phyloP scores from a whole-genome alignment of 73 alveolate genomes.

The Tetrahymena borealis region DNA sequence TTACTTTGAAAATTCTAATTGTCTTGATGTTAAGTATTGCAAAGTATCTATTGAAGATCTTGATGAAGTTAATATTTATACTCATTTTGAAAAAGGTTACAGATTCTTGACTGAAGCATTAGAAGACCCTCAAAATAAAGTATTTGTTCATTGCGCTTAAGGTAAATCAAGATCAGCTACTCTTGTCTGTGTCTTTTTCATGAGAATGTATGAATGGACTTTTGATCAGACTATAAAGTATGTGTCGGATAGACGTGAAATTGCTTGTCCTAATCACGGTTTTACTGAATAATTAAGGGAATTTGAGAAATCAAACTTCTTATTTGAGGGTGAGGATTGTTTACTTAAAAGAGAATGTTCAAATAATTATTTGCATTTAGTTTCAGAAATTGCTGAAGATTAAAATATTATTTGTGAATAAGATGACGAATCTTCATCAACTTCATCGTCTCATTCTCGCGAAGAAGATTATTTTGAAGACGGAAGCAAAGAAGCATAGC shows the following conservation, averaged over 20 bases:
- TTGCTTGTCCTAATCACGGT: conserved; percentile 70
- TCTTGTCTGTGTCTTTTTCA: conserved; percentile 64
- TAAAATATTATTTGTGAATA: not conserved
- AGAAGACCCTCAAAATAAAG: conserved; percentile 7
- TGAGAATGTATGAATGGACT: conserved; percentile 56
- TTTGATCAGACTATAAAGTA: conserved; percentile 54
- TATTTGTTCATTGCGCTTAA: conserved; percentile 80
- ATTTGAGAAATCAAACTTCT: not conserved
- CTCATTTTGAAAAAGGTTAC: conserved; percentile 38
- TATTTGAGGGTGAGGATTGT: not conserved
- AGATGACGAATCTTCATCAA: not conserved
- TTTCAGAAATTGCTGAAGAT: not conserved
- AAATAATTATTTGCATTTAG: not conserved
- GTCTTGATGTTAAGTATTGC: not conserved
- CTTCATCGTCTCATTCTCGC: not conserved
- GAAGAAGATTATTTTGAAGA: not conserved
- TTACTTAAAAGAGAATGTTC: not conserved
- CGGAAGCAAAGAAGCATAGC: not conserved
- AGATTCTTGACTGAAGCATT: conserved; percentile 21
- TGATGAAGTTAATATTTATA: conserved; percentile 13
- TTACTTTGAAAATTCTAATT: conserved; percentile 46
- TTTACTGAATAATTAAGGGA: conserved; percentile 41
- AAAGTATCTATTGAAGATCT: conserved; percentile 18
- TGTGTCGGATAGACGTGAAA: conserved; percentile 60
- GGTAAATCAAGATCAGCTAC: conserved; percentile 80